Evolutionary conservation across 768 basidiomycete genomes (phyloP), one percentile per base, ranked within the genome.

Genomic region (Obba rivulosa): DNA sequence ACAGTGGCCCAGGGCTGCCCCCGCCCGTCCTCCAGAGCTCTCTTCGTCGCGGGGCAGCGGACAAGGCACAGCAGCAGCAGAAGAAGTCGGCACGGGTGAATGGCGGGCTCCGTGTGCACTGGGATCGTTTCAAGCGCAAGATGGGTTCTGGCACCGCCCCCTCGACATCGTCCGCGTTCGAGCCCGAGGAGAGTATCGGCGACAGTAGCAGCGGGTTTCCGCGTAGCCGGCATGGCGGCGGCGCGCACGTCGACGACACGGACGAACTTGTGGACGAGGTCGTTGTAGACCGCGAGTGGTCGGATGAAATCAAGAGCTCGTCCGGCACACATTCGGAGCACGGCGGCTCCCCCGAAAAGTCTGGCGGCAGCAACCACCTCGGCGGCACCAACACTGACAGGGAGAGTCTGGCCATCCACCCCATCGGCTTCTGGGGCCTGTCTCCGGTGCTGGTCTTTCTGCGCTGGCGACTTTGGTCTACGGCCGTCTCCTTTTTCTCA

Each of bases 271-370:
- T 88, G 8, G 78, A 90, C 62, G 78, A 86, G 67, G 78, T 88
- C 18, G 79, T 90, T 20, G 87, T 90, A 14, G 87, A 90, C 63
- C 75, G 85, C 41, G 67, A 73, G 25, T 86, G 83, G 85, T 68
- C 74, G 2, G 79, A 80, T 47, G 79, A 79, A 51, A 70, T 76
- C 52, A 78, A 74, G 61, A 80, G 70, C 44, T 76, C 76, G 18
- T 62, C 72, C 36, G 66, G 76, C 20, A 63, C 61, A 41, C 76
- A 75, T 46, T 78, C 79, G 14, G 80, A 83, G 23, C 73, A 76
- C 23, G 75, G 68, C 45, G 56, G 52, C 16, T 71, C 65, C 16
- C 73, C 71, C 14, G 76, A 81, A 37, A 78, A 77, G 65, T 71
- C 76, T 11, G 72, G 74, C 41, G 74, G 67, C 45, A 74, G 71